Base-by-base conservation (phyloP, 2,329 filamentous ascomycete species). In the Harringtonia aguacate region DNA sequence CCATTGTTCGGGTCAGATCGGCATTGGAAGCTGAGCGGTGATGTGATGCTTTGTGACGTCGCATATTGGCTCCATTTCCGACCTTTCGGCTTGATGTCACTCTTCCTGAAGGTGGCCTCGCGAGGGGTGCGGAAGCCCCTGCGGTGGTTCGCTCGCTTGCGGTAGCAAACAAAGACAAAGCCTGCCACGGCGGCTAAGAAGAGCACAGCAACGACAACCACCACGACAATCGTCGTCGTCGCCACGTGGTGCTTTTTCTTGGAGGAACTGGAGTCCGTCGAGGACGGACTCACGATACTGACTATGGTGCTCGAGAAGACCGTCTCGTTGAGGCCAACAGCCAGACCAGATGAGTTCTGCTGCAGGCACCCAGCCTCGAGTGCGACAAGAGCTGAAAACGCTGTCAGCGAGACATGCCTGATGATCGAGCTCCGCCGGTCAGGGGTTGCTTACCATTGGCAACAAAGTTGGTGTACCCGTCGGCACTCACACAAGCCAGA, bases 361-460 rank as follows among this genome's bases (percentile, higher is more conserved):
- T 76, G 70, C 30, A 61, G 55, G 49, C 73, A 77, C 37, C 67
- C 73, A 4, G 71, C 70, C 50, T 69, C 60, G 4, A 77, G 60
- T 9, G 72, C 72, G 5, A 71, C 55, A 39, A 77, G 60, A 48
- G 68, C 72, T 75, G 12, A 36, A 12, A 40, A 29, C 43, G 55
- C 45, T 50, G 47, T 3, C 10, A 31, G 30, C 15, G 30, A 14
- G 5, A 7, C 5, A 4, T 31, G 12, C 14, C 30, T 30, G 21
- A 20, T 10, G 42, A 24, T 4, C 18, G 17, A 8, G 3, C n/a
- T 14, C 24, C 3, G 17, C 4, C 38, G 8, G n/a, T n/a, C 14
- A 5, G 27, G n/a, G 34, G n/a, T n/a, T 28, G 50, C 65, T 50
- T 57, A 75, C 71, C 72, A 50, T 77, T 77, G 41, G 68, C 63